These are phyloP conservation scores for Scytalidium lignicola DNA, from an alignment of 2,329 filamentous ascomycete species.

Conservation along the genomic window DNA sequence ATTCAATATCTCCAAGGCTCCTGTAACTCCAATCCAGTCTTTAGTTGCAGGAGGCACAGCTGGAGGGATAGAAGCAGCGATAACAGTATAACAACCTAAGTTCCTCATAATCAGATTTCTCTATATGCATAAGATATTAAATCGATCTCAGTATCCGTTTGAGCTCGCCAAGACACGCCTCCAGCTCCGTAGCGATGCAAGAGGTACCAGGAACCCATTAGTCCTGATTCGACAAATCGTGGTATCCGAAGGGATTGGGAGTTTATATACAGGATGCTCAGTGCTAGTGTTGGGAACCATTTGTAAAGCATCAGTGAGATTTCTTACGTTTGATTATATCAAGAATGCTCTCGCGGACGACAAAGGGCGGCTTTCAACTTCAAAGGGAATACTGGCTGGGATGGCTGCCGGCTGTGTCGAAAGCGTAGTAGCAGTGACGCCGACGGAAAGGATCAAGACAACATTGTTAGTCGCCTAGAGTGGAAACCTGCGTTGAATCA, in stretches of 20 bases:
- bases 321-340: slow-evolving; percentile 60
- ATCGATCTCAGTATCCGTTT: slow-evolving; percentile 58
- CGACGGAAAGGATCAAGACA: slow-evolving; percentile 63
- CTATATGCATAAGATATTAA: too few species aligned
- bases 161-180: slow-evolving; percentile 62
- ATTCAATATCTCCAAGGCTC: too few species aligned
- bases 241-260: slow-evolving; percentile 47
- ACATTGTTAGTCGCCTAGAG: slow-evolving; percentile 38
- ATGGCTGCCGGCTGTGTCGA: slow-evolving; percentile 58
- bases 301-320: slow-evolving; percentile 59
- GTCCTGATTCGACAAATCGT: slow-evolving; percentile 48
- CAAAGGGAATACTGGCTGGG: slow-evolving; percentile 52
- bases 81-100: too few species aligned
- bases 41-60: too few species aligned
- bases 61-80: too few species aligned
- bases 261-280: slow-evolving; percentile 59
- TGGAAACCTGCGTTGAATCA: neutral
- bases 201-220: slow-evolving; percentile 45
- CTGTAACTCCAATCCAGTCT: too few species aligned
- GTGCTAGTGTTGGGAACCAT: slow-evolving; percentile 56
- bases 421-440: slow-evolving; percentile 57
- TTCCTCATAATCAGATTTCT: too few species aligned
- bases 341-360: slow-evolving; percentile 50
- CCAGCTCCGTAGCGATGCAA: slow-evolving; percentile 41
- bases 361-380: slow-evolving; percentile 48